A percentile compares a stretch with the other conserved stretches of the same genome.
Conservation (phyloP, 768 basidiomycete species). For the Macrocybe gigantea region DNA sequence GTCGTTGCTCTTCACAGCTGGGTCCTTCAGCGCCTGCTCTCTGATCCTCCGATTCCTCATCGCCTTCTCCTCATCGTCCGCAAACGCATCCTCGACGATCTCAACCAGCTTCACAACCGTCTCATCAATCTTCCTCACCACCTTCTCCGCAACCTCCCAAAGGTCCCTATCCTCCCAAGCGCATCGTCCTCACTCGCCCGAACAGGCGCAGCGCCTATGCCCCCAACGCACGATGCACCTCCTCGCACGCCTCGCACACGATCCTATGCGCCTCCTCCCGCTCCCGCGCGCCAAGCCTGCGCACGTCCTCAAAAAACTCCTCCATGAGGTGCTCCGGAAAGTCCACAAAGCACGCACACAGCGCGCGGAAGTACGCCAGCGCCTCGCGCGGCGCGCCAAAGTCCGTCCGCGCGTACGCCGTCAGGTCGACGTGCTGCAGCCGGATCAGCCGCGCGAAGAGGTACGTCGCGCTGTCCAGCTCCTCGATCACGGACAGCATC, state of each 20-base stretch:
- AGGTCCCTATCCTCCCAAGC: slow-evolving; percentile 15
- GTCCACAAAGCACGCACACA: slow-evolving; percentile 19
- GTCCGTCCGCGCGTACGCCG: slow-evolving; percentile 18
- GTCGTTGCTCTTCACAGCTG: too few species aligned
- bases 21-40: too few species aligned
- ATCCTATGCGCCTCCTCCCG: slow-evolving; percentile 18
- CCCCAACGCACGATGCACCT: slow-evolving; percentile 20
- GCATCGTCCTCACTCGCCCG: slow-evolving; percentile 17
- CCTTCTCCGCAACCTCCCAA: slow-evolving; percentile 8
- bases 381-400: slow-evolving; percentile 16
- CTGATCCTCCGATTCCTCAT: too few species aligned
- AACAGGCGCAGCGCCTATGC: slow-evolving; percentile 16
- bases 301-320: slow-evolving; percentile 7
- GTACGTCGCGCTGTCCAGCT: slow-evolving; percentile 20
- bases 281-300: slow-evolving; percentile 4
- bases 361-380: slow-evolving; percentile 18
- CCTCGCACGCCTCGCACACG: slow-evolving; percentile 18
- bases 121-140: not conserved
- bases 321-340: slow-evolving; percentile 13
- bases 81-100: too few species aligned
- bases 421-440: slow-evolving; percentile 21
- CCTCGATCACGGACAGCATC: slow-evolving; percentile 18
- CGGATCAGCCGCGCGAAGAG: slow-evolving; percentile 22
- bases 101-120: slow-evolving; percentile 1
- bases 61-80: too few species aligned